Percentiles rank a stretch among this genome's conserved stretches.
phyloP scores from a whole-genome alignment of 345 rosid genomes.

The Trapa incisa region DNA sequence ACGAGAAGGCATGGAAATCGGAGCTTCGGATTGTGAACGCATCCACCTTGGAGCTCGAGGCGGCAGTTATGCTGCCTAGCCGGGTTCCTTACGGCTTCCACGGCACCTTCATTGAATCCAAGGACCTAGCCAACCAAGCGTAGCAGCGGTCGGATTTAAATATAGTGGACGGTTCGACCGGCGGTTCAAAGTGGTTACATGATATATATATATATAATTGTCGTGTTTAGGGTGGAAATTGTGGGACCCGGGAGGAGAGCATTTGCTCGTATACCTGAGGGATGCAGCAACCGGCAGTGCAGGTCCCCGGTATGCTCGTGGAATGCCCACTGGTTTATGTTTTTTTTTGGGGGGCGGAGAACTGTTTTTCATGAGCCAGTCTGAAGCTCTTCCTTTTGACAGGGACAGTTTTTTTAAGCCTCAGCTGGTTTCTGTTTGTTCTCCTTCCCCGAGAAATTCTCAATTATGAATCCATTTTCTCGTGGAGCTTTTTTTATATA shows the following conservation, averaged over 20 bases:
- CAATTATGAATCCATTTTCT: no score
- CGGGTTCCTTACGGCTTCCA: conserved; percentile 18
- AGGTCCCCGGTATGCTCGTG: conserved; percentile 1
- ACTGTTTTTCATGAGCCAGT: neutral
- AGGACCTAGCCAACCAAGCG: conserved; percentile 12
- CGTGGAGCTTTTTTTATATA: no score
- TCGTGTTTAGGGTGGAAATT: neutral
- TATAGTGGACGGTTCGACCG: no score
- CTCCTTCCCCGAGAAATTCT: neutral
- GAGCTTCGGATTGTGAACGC: conserved; percentile 15
- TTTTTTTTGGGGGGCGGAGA: neutral
- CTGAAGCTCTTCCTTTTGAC: conserved; percentile 5
- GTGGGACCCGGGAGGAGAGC: neutral
- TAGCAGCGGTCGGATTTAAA: neutral
- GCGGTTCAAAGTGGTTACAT: no score
- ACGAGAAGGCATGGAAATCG: conserved; percentile 10
- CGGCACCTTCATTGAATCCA: conserved; percentile 14
- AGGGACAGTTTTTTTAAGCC: neutral
- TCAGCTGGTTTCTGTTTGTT: conserved; percentile 6
- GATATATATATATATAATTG: no score
- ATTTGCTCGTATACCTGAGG: neutral
- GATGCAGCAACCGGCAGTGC: neutral
- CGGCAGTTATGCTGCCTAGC: conserved; percentile 10
- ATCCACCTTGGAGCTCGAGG: conserved; percentile 8
- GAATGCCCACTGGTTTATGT: neutral